These are phyloP conservation scores for Barbarea vulgaris DNA, from an alignment of 345 rosid genomes.

Conservation along the genomic window DNA sequence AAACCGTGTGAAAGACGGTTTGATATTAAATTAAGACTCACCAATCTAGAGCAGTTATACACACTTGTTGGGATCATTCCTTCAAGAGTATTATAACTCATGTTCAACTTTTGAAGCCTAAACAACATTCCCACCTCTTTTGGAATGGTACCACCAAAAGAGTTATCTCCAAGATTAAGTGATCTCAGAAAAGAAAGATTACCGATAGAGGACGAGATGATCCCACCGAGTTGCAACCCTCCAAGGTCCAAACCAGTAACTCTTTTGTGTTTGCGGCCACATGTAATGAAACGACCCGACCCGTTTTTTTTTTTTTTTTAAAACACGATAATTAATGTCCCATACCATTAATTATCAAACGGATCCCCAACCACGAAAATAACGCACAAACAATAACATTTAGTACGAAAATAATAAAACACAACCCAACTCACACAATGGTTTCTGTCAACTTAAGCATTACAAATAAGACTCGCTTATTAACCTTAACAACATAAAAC, in stretches of 20 bases:
- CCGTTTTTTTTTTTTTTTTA: too few relatives aligned
- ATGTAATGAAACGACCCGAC: too few relatives aligned
- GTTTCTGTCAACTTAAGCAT: too few relatives aligned
- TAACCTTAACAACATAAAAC: too few relatives aligned
- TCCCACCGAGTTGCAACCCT: slow-evolving; percentile 20
- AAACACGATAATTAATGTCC: too few relatives aligned
- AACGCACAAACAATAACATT: too few relatives aligned
- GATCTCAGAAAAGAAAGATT: slow-evolving; percentile 25
- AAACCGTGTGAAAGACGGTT: background rate
- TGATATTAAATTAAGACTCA: background rate
- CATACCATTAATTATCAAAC: too few relatives aligned
- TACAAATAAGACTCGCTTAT: too few relatives aligned
- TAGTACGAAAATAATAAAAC: too few relatives aligned
- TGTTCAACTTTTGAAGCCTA: background rate
- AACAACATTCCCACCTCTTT: slow-evolving; percentile 16
- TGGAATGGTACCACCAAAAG: slow-evolving; percentile 21
- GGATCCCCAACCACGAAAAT: too few relatives aligned
- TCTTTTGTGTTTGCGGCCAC: slow-evolving; percentile 28
- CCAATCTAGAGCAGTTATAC: background rate
- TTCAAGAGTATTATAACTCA: slow-evolving; percentile 1
- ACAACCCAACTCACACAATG: too few relatives aligned
- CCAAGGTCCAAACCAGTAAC: slow-evolving; percentile 25
- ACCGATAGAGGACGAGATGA: slow-evolving; percentile 26
- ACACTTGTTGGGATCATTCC: slow-evolving; percentile 4
- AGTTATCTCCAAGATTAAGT: slow-evolving; percentile 20